Evolutionary conservation across 306 rosid species (phyloP), one percentile per base, ranked within the genome.

Genomic region (Quercus rubra): DNA sequence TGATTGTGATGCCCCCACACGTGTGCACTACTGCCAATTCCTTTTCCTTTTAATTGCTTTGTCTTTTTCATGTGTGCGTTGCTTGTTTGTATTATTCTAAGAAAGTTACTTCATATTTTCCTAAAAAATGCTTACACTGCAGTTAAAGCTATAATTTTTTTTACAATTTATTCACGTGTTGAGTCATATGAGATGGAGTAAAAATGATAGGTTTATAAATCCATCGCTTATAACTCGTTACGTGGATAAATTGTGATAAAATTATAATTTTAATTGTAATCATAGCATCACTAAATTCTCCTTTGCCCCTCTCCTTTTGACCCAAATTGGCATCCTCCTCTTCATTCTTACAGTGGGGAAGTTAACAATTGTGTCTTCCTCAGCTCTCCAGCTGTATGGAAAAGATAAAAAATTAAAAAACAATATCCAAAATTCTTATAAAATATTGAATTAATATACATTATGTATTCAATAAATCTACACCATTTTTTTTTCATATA

Each of bases 321-420:
- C 82, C 84, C 83, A 71, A 3, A 85, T 52, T 27, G 88, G 88
- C 88, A 85, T 82, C 77, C 80, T 85, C 66, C 72, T 79, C 77
- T 85, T 85, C 88, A 85, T 75, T 82, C 86, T 85, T 67, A 85
- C 88, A 0, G 88, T 85, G 77, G 88, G 88, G 19, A 85, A 85
- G 84, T 85, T 71, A 14, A 85, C 80, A 56, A 85, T 68, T 5
- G 80, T 82, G 70, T 85, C 88, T 68, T 85, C 86, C 73, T 82
- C 84, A 5, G 86, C 84, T 33, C 59, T 79, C 88, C 88, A 85
- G 9, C 88, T 85, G 83, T 74, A 78, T 78, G 41, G 15, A 11
- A 2, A 61, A 20, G 14, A 27, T 46, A 23, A 85, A 17, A 6
- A 23, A 46, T 27, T 25, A 3, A 5, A 27, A 4, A 59, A 3